A percentile compares a stretch with the other conserved stretches of the same genome.
phyloP scores from a whole-genome alignment of 1,139 yeast species.

The Magnusiomyces clavatus region DNA sequence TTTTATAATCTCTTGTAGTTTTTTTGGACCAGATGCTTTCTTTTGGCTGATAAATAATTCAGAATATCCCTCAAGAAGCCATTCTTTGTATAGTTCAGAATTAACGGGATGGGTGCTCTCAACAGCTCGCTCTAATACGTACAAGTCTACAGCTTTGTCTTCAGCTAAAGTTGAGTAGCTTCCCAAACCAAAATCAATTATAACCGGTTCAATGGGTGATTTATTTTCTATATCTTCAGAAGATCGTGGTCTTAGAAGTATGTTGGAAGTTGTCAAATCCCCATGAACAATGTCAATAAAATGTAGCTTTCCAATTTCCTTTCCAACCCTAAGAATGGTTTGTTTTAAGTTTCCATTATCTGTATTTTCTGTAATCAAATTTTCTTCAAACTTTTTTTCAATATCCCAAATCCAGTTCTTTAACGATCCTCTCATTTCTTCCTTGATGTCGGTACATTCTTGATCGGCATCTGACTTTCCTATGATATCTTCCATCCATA shows the following conservation, averaged over 20 bases:
- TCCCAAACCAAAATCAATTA: conserved; percentile 86
- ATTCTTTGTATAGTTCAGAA: conserved; percentile 53
- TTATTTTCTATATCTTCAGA: conserved; percentile 14
- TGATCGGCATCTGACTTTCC: conserved; percentile 34
- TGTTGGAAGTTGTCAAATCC: conserved; percentile 86
- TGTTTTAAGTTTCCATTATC: conserved; percentile 22
- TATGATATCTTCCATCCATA: conserved; percentile 75
- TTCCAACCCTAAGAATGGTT: conserved; percentile 46
- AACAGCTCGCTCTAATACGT: conserved; percentile 88
- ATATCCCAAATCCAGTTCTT: conserved; percentile 35
- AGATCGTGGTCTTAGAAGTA: conserved; percentile 43
- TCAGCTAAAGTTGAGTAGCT: conserved; percentile 73
- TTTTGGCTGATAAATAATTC: conserved; percentile 17
- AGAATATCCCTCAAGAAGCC: conserved; percentile 71
- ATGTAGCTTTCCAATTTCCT: conserved; percentile 65
- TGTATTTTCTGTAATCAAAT: conserved; percentile 9
- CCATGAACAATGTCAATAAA: conserved; percentile 81
- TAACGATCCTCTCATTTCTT: conserved; percentile 25
- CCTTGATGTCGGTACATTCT: conserved; percentile 9
- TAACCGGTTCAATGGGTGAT: conserved; percentile 37
- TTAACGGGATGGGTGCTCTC: conserved; percentile 79
- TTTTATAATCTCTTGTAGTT: conserved; percentile 46
- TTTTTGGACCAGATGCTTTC: conserved; percentile 26
- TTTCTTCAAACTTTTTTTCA: conserved; percentile 19
- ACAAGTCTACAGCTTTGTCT: conserved; percentile 93